These are phyloP conservation scores for Metschnikowia vanudenii DNA, from an alignment of 805 yeast species.

Conservation along the genomic window DNA sequence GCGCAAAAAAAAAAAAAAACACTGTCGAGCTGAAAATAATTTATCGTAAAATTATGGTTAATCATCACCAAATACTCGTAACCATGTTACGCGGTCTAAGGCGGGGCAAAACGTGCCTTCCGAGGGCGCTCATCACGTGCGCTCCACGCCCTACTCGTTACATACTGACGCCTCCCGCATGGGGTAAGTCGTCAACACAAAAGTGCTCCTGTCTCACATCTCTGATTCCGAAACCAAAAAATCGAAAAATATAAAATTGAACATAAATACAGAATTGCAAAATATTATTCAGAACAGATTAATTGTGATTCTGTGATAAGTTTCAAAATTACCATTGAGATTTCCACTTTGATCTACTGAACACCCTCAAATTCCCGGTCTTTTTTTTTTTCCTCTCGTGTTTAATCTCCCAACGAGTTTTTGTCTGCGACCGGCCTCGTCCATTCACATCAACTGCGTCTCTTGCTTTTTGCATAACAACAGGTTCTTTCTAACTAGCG, in stretches of 20 bases:
- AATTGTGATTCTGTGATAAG: background rate
- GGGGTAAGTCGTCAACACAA: slow-evolving; percentile 20
- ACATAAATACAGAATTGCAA: background rate
- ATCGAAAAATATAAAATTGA: background rate
- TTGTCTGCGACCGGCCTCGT: too few species aligned
- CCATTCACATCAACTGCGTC: too few species aligned
- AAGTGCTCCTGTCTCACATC: background rate
- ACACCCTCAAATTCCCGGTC: too few species aligned
- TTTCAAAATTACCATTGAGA: too few species aligned
- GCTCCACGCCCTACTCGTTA: slow-evolving; percentile 1
- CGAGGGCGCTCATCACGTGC: slow-evolving; percentile 7
- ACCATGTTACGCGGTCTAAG: background rate
- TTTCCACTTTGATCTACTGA: too few species aligned
- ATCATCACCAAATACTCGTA: background rate
- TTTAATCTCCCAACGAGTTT: too few species aligned
- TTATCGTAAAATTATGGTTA: too few species aligned
- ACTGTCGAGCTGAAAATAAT: too few species aligned
- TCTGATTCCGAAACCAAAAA: background rate
- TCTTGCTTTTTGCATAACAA: too few species aligned
- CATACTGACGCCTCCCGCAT: slow-evolving; percentile 8
- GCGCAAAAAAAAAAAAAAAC: too few species aligned
- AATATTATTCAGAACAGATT: background rate
- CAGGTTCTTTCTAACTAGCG: background rate
- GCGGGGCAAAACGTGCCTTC: too few species aligned
- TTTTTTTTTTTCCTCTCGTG: too few species aligned